Evolutionary conservation across 2,329 filamentous ascomycete genomes (phyloP).

Genomic region (Colletotrichum endophyticum): DNA sequence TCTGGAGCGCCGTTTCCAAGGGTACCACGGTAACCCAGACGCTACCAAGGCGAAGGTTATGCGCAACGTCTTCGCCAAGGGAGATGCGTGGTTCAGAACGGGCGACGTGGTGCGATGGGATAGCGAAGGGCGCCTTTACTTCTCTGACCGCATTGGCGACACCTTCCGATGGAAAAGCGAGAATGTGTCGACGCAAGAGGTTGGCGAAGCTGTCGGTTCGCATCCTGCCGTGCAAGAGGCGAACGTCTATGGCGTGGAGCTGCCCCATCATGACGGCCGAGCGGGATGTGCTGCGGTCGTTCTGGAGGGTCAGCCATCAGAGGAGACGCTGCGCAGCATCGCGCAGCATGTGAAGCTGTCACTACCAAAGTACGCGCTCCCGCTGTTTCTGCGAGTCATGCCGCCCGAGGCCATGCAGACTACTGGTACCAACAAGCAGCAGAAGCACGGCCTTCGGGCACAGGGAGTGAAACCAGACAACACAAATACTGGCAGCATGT

Average conservation of each 20-base stretch:
- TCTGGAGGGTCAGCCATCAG: conserved; percentile 51
- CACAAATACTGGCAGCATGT: conserved; percentile 54
- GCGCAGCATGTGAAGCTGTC: conserved; percentile 60
- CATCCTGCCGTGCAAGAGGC: conserved; percentile 75
- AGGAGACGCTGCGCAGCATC: conserved; percentile 60
- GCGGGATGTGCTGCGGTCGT: conserved; percentile 80
- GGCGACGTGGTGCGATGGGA: conserved; percentile 83
- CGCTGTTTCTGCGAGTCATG: conserved; percentile 76
- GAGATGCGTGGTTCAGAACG: conserved; percentile 82
- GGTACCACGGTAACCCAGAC: conserved; percentile 77
- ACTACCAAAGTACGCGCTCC: conserved; percentile 77
- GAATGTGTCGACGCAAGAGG: conserved; percentile 83
- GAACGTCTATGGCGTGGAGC: conserved; percentile 83
- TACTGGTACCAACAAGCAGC: conserved; percentile 89
- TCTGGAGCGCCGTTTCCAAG: conserved; percentile 72
- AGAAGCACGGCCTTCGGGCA: conserved; percentile 75
- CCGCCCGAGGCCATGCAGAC: conserved; percentile 61
- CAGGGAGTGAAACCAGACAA: conserved; percentile 75
- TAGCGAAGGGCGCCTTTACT: conserved; percentile 73
- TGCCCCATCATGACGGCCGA: conserved; percentile 83
- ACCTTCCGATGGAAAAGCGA: conserved; percentile 84
- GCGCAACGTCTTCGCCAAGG: conserved; percentile 73
- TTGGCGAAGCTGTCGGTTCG: conserved; percentile 73
- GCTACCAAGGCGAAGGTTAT: conserved; percentile 78
- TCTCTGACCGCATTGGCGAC: conserved; percentile 81